Conservation (phyloP, 176 grass and related monocot genomes). For the Guadua angustifolia region DNA sequence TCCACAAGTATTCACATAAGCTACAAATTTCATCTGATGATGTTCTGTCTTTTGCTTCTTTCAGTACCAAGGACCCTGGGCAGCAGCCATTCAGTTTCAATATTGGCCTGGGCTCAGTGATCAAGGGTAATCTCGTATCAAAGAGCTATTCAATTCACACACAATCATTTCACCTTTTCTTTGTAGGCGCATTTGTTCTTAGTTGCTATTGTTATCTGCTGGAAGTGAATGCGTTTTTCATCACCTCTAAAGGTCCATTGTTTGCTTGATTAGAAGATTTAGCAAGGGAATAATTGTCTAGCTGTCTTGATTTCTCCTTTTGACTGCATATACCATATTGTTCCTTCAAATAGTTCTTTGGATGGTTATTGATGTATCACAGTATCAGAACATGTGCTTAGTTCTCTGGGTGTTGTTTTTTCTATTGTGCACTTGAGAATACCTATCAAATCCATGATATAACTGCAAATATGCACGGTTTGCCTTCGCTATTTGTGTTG, state of each 20-base stretch:
- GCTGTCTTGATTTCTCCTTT: background rate
- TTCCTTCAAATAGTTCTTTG: background rate
- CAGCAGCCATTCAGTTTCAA: conserved; percentile 93
- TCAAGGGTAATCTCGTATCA: conserved; percentile 68
- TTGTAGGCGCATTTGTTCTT: background rate
- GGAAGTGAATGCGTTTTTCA: background rate
- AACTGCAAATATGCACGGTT: background rate
- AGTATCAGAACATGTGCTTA: background rate
- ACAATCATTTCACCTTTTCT: background rate
- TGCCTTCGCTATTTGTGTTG: background rate
- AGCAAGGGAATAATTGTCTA: background rate
- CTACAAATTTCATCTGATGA: background rate
- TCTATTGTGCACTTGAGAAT: background rate
- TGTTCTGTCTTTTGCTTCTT: conserved; percentile 33
- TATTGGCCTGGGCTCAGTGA: conserved; percentile 76
- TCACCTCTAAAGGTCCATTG: background rate
- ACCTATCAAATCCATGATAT: background rate
- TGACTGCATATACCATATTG: background rate
- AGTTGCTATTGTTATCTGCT: background rate
- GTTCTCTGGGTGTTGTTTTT: background rate
- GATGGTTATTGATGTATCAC: background rate
- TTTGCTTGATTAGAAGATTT: background rate
- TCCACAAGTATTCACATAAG: background rate
- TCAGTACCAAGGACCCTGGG: conserved; percentile 92
- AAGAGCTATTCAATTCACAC: conserved; percentile 4